Evolutionary conservation across 2,329 filamentous ascomycete species (phyloP), one percentile per base, ranked within the genome.

Genomic region (Fusarium sp.): DNA sequence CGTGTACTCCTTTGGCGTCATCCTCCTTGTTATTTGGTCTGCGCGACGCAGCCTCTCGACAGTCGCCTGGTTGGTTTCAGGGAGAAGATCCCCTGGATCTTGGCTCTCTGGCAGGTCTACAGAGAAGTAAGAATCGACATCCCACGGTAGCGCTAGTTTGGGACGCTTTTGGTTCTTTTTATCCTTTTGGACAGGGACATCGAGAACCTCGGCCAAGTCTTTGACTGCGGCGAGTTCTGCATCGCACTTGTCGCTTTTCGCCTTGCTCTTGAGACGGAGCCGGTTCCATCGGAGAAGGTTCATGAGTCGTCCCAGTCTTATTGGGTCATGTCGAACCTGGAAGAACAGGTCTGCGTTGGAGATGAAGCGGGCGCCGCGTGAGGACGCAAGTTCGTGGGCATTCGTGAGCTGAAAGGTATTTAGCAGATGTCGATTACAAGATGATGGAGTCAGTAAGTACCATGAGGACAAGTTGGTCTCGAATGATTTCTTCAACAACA

Each of bases 281-380:
- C 98, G 95, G 84, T 98, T 98, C 97, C 97, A 98, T 1, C 94
- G 97, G 2, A 99, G 89, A 80, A 98, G 98, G 4, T 95, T 97
- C 32, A 95, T 93, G 2, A 99, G 90, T 0, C 97, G 94, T 0
- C 94, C 97, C 38, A 98, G 95, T 81, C 98, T 98, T 69, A 95
- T 94, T 75, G 94, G 93, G 84, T 99, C 96, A 82, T 98, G 95
- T 62, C 97, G 94, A 81, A 98, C 98, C 70, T 97, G 91, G 84
- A 98, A 98, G 80, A 98, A 97, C 17, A 98, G 89, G 79, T 98
- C 95, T 82, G 96, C 95, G 65, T 90, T 97, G 20, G 93, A 94
- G 81, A 98, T 98, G 22, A 95, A 93, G 61, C 94, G 92, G 59
- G 94, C 94, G 14, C 96, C 96, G 63, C 97, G 94, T 0, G 97